These are phyloP conservation scores for Nakazawaea sp. DNA, from an alignment of 805 yeast genomes.

Conservation along the genomic window DNA sequence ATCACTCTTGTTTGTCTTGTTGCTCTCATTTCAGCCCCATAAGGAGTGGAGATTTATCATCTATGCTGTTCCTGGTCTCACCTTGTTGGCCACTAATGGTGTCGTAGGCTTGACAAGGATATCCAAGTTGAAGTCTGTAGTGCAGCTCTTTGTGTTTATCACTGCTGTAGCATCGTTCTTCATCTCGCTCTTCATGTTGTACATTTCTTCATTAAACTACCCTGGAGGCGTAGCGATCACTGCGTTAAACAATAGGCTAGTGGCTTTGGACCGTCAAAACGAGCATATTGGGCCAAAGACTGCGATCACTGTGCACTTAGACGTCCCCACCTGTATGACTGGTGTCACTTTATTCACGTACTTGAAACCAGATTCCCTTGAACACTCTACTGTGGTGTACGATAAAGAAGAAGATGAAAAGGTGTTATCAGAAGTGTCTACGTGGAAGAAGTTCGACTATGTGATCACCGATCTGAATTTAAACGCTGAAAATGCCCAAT, in stretches of 20 bases:
- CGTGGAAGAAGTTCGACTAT: slow-evolving; percentile 47
- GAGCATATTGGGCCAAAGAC: slow-evolving; percentile 11
- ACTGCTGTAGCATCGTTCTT: slow-evolving; percentile 26
- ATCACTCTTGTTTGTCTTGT: slow-evolving; percentile 44
- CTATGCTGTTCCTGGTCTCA: slow-evolving; percentile 66
- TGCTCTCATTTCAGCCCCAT: slow-evolving; percentile 80
- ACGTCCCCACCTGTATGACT: slow-evolving; percentile 78
- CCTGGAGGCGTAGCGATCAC: slow-evolving; percentile 81
- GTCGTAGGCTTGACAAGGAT: slow-evolving; percentile 24
- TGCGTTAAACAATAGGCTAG: slow-evolving; percentile 38
- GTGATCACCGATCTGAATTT: slow-evolving; percentile 33
- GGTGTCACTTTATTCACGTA: slow-evolving; percentile 79
- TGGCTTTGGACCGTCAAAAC: slow-evolving; percentile 13
- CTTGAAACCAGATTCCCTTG: slow-evolving; percentile 27
- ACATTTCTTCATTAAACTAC: slow-evolving; percentile 67
- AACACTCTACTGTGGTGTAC: slow-evolving; percentile 33
- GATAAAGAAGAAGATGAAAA: slow-evolving; percentile 66
- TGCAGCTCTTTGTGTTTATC: neutral
- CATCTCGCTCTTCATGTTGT: slow-evolving; percentile 45
- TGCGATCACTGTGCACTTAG: slow-evolving; percentile 55
- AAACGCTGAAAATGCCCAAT: neutral
- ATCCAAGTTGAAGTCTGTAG: slow-evolving; percentile 11
- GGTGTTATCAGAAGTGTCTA: slow-evolving; percentile 21
- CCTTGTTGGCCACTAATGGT: slow-evolving; percentile 59
- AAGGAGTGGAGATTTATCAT: slow-evolving; percentile 92